Percentiles rank a stretch among this genome's conserved stretches.
These are phyloP conservation scores for Phytophthora podocarpi DNA, from an alignment of 352 stramenopile species.

Conservation along the genomic window DNA sequence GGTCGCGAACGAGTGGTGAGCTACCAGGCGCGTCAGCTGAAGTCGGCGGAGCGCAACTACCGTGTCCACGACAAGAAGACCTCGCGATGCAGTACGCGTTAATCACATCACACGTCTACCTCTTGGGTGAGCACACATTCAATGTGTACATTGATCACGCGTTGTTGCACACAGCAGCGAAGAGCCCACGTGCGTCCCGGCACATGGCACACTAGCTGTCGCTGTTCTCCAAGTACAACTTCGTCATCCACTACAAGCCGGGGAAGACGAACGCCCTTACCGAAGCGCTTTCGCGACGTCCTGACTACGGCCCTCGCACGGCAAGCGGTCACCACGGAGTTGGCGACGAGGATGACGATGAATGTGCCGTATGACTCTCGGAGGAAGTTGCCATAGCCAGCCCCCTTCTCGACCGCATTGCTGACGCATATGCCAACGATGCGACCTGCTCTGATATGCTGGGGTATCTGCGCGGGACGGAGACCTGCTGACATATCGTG, in stretches of 20 bases:
- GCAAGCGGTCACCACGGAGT: no score
- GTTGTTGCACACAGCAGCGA: not conserved
- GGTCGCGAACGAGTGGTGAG: not conserved
- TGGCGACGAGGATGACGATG: not conserved
- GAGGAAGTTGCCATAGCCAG: not conserved
- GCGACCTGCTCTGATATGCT: no score
- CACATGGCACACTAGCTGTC: slow-evolving; percentile 26
- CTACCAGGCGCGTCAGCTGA: not conserved
- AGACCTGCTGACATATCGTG: no score
- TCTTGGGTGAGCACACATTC: not conserved
- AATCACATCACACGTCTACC: not conserved
- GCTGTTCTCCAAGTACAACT: slow-evolving; percentile 32
- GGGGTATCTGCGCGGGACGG: no score
- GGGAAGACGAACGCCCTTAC: not conserved
- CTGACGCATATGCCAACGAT: no score
- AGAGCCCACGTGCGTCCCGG: slow-evolving; percentile 9
- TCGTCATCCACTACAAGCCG: not conserved
- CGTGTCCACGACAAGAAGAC: not conserved
- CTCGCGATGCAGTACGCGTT: not conserved
- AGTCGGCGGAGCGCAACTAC: not conserved
- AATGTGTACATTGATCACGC: not conserved
- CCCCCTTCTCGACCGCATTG: no score
- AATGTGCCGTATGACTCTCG: not conserved
- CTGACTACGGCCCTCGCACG: not conserved
- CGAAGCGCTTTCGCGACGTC: not conserved